Evolutionary conservation across 352 stramenopile species (phyloP).

Genomic region (Phytopythium ostracodes): DNA sequence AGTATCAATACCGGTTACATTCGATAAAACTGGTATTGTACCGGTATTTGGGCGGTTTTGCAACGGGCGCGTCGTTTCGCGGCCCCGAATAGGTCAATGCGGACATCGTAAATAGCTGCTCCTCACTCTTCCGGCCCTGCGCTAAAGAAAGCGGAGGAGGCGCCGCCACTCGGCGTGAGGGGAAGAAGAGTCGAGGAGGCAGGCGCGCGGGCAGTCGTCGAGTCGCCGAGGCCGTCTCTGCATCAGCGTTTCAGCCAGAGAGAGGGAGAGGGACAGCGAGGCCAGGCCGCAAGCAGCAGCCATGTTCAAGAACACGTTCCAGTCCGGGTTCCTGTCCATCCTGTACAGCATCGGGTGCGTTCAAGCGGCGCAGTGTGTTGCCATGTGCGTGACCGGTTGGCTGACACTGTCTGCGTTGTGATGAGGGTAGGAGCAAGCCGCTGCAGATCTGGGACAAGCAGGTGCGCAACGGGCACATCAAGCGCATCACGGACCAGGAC

Average conservation of each 20-base stretch:
- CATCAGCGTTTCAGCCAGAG: neutral
- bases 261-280: neutral
- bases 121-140: neutral
- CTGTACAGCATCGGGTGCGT: constrained; percentile 95
- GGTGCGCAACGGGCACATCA: constrained; percentile 98
- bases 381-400: too few species aligned
- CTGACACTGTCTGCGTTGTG: too few species aligned
- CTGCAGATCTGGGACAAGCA: constrained; percentile 98
- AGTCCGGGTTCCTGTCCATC: constrained; percentile 97
- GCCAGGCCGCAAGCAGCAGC: neutral
- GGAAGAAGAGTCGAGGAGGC: too few species aligned
- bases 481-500: constrained; percentile 97
- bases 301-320: constrained; percentile 98
- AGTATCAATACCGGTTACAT: too few species aligned
- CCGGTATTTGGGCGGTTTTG: constrained; percentile 3
- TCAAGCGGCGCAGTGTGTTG: too few species aligned
- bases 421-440: constrained; percentile 88
- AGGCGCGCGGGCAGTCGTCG: neutral
- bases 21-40: neutral
- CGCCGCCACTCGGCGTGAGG: neutral
- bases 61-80: constrained; percentile 6
- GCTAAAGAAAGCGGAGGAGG: neutral
- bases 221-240: neutral
- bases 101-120: neutral
- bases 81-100: too few species aligned